Evolutionary conservation across 2,329 filamentous ascomycete genomes (phyloP).

Genomic region (Fusarium robinianum): DNA sequence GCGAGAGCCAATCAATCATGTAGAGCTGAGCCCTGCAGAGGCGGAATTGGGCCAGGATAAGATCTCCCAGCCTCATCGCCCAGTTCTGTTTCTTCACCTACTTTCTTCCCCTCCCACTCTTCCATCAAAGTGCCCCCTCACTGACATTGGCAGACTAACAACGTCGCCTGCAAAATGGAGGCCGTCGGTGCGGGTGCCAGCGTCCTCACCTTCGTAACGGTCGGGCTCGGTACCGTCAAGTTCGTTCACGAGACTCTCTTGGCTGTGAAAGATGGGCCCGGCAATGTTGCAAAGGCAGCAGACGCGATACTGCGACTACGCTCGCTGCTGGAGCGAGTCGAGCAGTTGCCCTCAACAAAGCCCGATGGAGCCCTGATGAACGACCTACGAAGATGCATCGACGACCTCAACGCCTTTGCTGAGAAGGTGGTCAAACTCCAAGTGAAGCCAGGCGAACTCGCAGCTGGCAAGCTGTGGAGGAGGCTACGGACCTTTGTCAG

Average conservation of each 20-base stretch:
- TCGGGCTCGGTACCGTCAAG: constrained; percentile 15
- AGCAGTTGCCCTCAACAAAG: background rate
- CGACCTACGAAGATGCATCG: constrained; percentile 1
- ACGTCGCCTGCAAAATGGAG: too few species aligned
- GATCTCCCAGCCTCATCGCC: too few species aligned
- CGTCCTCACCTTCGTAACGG: constrained; percentile 15
- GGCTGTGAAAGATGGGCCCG: constrained; percentile 18
- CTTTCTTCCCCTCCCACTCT: too few species aligned
- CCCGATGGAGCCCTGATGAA: background rate
- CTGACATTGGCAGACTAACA: too few species aligned
- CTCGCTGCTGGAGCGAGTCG: constrained; percentile 9
- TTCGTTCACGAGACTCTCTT: constrained; percentile 10
- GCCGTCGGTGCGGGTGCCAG: constrained; percentile 19
- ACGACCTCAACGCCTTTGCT: constrained; percentile 7
- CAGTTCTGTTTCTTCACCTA: too few species aligned
- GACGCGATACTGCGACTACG: constrained; percentile 4
- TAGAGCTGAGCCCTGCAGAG: too few species aligned
- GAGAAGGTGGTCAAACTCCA: constrained; percentile 1
- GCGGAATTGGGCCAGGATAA: too few species aligned
- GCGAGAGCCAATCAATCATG: too few species aligned
- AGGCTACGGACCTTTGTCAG: constrained; percentile 2
- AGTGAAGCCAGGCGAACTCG: background rate
- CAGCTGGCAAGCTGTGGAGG: constrained; percentile 9
- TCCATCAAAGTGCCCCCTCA: too few species aligned
- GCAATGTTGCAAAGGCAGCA: constrained; percentile 4